These are phyloP conservation scores for Vaucheria bursata DNA, from an alignment of 352 stramenopile genomes.

Conservation along the genomic window DNA sequence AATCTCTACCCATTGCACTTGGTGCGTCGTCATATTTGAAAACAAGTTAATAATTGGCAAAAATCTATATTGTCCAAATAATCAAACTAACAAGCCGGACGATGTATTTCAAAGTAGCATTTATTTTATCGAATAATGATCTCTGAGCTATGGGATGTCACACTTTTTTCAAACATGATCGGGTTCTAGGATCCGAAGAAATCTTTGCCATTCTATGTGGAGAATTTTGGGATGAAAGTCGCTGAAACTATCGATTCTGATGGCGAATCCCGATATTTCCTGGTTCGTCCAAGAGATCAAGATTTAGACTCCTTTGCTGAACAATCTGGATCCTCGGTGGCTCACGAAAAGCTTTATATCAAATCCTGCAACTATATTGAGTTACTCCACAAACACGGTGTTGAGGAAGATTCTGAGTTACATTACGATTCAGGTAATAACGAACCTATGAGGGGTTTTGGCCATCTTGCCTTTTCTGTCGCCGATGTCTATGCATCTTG, in stretches of 20 bases:
- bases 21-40: no score
- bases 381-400: conserved; percentile 63
- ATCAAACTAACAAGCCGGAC: no score
- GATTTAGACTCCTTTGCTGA: neutral
- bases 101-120: no score
- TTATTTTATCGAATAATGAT: no score
- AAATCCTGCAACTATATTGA: conserved; percentile 62
- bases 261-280: conserved; percentile 62
- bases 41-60: no score
- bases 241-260: conserved; percentile 65
- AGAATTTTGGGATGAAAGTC: conserved; percentile 48
- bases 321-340: conserved; percentile 53
- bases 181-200: conserved; percentile 48
- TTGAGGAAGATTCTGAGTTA: conserved; percentile 53
- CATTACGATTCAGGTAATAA: conserved; percentile 66
- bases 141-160: neutral
- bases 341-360: conserved; percentile 64
- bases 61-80: no score
- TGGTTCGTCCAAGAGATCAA: conserved; percentile 51
- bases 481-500: conserved; percentile 69
- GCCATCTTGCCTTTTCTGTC: conserved; percentile 67
- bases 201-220: conserved; percentile 50
- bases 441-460: conserved; percentile 71
- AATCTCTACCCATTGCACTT: no score
- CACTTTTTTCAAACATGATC: conserved; percentile 43